A percentile compares a stretch with the other conserved stretches of the same genome.
phyloP scores from a whole-genome alignment of 2,329 filamentous ascomycete species.

The Trichoderma polysporum region DNA sequence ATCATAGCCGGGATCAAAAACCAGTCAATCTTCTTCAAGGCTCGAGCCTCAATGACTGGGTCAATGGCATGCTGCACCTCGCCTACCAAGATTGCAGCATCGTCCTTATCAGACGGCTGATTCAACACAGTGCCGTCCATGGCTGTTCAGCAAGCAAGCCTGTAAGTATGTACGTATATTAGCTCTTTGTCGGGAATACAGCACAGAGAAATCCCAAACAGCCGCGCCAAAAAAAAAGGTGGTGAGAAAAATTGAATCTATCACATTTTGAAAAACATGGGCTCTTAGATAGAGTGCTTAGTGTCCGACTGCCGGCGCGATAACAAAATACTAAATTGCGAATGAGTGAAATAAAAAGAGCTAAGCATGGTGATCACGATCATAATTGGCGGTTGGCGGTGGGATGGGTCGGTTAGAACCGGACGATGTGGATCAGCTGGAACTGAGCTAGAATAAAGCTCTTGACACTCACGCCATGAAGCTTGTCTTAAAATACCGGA shows the following conservation, averaged over 20 bases:
- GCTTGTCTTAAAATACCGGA: not conserved
- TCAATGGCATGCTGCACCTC: conserved; percentile 56
- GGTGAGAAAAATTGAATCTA: not conserved
- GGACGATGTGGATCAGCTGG: not conserved
- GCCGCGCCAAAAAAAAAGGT: not conserved
- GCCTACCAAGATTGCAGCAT: conserved; percentile 55
- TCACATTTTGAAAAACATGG: not conserved
- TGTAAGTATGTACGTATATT: too few species aligned
- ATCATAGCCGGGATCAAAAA: conserved; percentile 69
- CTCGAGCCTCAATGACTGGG: conserved; percentile 52
- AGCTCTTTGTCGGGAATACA: not conserved
- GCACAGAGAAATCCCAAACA: not conserved
- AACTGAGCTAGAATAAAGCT: not conserved
- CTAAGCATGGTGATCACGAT: not conserved
- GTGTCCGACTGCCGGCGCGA: conserved; percentile 1
- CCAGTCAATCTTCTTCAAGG: conserved; percentile 65
- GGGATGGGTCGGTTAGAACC: conserved; percentile 3
- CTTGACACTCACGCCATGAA: not conserved
- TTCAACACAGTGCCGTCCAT: not conserved
- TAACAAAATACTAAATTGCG: not conserved
- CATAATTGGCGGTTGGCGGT: not conserved
- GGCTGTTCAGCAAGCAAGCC: not conserved
- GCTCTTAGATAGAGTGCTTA: conserved; percentile 1
- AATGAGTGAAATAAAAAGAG: not conserved
- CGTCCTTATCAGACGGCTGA: conserved; percentile 28